Percentiles rank a stretch among this genome's conserved stretches.
Conservation (phyloP, 148 eudicot species). For the Camellia japonica region DNA sequence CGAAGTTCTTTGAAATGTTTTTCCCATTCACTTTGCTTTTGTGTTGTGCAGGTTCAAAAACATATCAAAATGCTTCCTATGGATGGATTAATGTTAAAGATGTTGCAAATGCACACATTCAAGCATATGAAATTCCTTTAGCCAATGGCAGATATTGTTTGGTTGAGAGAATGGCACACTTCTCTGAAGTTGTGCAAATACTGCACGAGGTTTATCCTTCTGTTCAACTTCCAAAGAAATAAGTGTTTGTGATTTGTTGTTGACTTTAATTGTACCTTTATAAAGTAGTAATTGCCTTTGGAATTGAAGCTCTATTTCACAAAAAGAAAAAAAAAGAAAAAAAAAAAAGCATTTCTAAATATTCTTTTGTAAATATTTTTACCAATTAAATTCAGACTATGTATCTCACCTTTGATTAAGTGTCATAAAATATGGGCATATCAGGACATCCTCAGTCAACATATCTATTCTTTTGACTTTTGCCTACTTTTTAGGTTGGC, state of each 20-base stretch:
- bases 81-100: conserved; percentile 63
- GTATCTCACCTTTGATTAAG: no score
- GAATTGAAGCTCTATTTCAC: background rate
- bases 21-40: background rate
- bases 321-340: no score
- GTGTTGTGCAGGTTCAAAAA: conserved; percentile 34
- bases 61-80: conserved; percentile 35
- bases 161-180: conserved; percentile 40
- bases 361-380: no score
- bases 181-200: conserved; percentile 41
- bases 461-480: no score
- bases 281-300: background rate
- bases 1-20: background rate
- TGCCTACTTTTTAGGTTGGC: no score
- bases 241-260: conserved; percentile 19
- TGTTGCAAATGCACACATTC: conserved; percentile 59
- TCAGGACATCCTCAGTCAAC: no score
- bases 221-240: conserved; percentile 52
- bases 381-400: no score
- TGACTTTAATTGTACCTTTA: background rate
- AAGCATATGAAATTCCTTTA: conserved; percentile 52
- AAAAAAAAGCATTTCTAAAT: no score
- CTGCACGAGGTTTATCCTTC: conserved; percentile 49
- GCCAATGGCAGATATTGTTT: conserved; percentile 54
- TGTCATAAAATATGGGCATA: no score